Evolutionary conservation across 1,284 basidiomycete species (phyloP).

Genomic region (Marasmius fiardii): DNA sequence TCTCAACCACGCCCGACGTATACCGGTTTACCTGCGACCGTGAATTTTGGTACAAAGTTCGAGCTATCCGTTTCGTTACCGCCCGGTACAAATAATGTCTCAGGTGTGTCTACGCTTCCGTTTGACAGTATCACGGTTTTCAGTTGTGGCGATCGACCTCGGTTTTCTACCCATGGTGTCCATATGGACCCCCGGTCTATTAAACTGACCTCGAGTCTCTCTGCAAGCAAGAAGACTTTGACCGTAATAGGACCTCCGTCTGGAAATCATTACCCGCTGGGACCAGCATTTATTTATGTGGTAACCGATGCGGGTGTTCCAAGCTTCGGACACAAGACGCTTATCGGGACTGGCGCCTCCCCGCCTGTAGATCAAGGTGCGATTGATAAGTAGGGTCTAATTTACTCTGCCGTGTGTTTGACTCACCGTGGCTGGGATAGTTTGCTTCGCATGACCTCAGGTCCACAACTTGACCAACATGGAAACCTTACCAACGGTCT

Average conservation of each 20-base stretch:
- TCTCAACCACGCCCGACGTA: constrained; percentile 34
- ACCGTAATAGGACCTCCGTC: constrained; percentile 39
- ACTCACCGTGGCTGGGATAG: background rate
- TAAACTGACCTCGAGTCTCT: constrained; percentile 31
- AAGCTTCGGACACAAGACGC: constrained; percentile 16
- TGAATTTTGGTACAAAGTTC: constrained; percentile 21
- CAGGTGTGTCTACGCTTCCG: constrained; percentile 20
- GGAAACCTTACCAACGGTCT: background rate
- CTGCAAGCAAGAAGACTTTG: constrained; percentile 27
- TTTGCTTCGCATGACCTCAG: background rate
- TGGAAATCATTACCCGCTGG: constrained; percentile 45
- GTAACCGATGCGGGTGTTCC: constrained; percentile 39
- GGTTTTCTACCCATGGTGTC: constrained; percentile 49
- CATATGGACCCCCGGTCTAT: constrained; percentile 49
- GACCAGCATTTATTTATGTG: constrained; percentile 53
- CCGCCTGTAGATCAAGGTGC: constrained; percentile 16
- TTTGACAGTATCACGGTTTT: constrained; percentile 25
- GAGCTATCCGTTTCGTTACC: constrained; percentile 15
- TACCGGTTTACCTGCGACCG: constrained; percentile 43
- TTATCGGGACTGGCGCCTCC: constrained; percentile 16
- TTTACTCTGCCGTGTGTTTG: constrained; percentile 26
- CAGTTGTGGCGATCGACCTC: constrained; percentile 35
- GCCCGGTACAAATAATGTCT: constrained; percentile 13
- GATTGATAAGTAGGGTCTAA: constrained; percentile 15
- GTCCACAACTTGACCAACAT: background rate